Conservation (phyloP, 805 yeast species). For the Metschnikowia noctiluminum region DNA sequence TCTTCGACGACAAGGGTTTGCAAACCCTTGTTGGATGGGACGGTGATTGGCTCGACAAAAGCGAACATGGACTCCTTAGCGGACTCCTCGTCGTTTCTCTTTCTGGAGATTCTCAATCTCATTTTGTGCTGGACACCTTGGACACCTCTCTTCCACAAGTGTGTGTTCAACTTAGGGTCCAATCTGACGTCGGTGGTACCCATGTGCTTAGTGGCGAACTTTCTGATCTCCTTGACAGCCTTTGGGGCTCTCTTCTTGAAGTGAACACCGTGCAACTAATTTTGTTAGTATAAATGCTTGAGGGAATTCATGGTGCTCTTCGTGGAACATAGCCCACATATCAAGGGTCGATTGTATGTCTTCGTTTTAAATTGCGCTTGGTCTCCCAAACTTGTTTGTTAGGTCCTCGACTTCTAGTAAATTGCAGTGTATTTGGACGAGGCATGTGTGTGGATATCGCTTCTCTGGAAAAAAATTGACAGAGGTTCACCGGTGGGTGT, state of each 20-base stretch:
- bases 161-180: slow-evolving; percentile 98
- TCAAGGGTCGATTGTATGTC: too few species aligned
- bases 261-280: slow-evolving; percentile 91
- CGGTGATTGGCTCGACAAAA: slow-evolving; percentile 95
- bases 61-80: slow-evolving; percentile 98
- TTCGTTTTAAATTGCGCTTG: too few species aligned
- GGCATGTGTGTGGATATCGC: too few species aligned
- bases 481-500: neutral
- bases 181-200: slow-evolving; percentile 99
- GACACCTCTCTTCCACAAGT: slow-evolving; percentile 99
- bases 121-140: slow-evolving; percentile 98
- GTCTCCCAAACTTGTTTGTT: too few species aligned
- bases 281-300: slow-evolving; percentile 38
- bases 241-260: slow-evolving; percentile 99
- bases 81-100: slow-evolving; percentile 99
- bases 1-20: slow-evolving; percentile 93
- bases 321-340: too few species aligned
- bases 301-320: too few species aligned
- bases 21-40: slow-evolving; percentile 95
- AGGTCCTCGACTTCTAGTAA: too few species aligned
- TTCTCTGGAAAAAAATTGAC: neutral
- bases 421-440: too few species aligned
- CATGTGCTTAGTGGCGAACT: slow-evolving; percentile 97
- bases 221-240: slow-evolving; percentile 99
- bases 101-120: slow-evolving; percentile 98